Evolutionary conservation across 2,329 filamentous ascomycete species (phyloP).

Genomic region (Claviceps purpurea): DNA sequence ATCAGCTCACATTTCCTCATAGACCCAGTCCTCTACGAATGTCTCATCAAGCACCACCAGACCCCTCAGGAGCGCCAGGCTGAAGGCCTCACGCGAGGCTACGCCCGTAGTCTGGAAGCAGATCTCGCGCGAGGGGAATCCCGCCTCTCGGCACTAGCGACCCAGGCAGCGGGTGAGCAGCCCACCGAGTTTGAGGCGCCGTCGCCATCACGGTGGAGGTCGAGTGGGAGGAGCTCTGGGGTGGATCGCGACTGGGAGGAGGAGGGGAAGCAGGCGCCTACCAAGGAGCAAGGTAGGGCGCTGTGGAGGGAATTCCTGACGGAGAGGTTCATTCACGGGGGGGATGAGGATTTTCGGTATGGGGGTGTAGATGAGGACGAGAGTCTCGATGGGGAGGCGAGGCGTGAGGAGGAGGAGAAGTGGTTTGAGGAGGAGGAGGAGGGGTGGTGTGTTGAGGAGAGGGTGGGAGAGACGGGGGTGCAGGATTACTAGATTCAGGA

Average conservation of each 20-base stretch:
- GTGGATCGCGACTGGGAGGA: constrained; percentile 16
- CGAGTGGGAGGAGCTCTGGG: not conserved
- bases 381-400: constrained; percentile 51
- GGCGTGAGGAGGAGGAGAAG: constrained; percentile 51
- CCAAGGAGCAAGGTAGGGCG: constrained; percentile 50
- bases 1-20: not conserved
- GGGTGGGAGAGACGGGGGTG: constrained; percentile 52
- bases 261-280: constrained; percentile 5
- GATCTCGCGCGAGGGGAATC: constrained; percentile 66
- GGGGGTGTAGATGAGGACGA: constrained; percentile 54
- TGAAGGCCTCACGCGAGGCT: constrained; percentile 62
- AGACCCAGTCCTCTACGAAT: constrained; percentile 75
- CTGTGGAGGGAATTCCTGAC: constrained; percentile 63
- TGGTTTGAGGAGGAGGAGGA: constrained; percentile 76
- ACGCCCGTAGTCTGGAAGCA: constrained; percentile 64
- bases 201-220: not conserved
- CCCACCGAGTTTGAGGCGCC: not conserved
- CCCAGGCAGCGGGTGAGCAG: constrained; percentile 6
- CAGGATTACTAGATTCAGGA: constrained; percentile 46
- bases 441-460: constrained; percentile 39
- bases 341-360: constrained; percentile 72
- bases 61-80: constrained; percentile 58
- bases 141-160: constrained; percentile 45
- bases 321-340: constrained; percentile 60
- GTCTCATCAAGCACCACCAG: constrained; percentile 64